A percentile compares a stretch with the other conserved stretches of the same genome.
Evolutionary conservation across 306 rosid species (phyloP).

Genomic region (Sicyos baderoa): DNA sequence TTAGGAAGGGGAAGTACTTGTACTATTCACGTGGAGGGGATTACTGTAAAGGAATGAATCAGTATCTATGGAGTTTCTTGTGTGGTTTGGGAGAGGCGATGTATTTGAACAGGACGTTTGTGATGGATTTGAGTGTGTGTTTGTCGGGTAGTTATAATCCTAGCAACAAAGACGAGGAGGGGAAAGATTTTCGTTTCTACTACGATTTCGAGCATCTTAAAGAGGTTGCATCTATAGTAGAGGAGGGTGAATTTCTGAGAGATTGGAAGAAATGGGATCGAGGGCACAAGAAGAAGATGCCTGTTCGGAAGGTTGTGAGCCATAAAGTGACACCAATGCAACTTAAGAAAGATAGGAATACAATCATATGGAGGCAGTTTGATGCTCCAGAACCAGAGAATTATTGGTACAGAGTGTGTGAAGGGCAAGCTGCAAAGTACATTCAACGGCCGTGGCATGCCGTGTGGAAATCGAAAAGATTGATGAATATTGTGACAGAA

Average conservation of each 20-base stretch:
- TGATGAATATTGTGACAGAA: constrained; percentile 90
- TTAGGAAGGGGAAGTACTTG: constrained; percentile 82
- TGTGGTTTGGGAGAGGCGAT: constrained; percentile 96
- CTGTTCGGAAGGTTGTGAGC: constrained; percentile 60
- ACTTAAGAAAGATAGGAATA: constrained; percentile 67
- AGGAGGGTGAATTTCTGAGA: constrained; percentile 72
- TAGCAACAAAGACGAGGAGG: constrained; percentile 69
- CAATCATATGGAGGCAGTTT: constrained; percentile 74
- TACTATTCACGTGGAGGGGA: constrained; percentile 95
- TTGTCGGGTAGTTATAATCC: constrained; percentile 61
- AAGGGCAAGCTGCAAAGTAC: constrained; percentile 77
- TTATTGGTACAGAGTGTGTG: constrained; percentile 97
- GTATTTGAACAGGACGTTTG: constrained; percentile 88
- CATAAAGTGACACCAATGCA: constrained; percentile 73
- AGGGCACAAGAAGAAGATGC: constrained; percentile 54
- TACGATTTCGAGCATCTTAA: constrained; percentile 97
- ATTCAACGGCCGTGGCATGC: constrained; percentile 94
- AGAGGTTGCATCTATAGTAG: constrained; percentile 71
- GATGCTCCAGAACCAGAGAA: constrained; percentile 89
- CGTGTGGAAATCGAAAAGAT: constrained; percentile 90
- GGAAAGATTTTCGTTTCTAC: constrained; percentile 88
- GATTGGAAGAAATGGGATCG: constrained; percentile 91
- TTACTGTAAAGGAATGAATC: constrained; percentile 97
- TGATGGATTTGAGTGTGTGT: constrained; percentile 87
- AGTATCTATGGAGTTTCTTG: constrained; percentile 88